Evolutionary conservation across 2,329 filamentous ascomycete species (phyloP).

Genomic region (Epichloe coenophiala): DNA sequence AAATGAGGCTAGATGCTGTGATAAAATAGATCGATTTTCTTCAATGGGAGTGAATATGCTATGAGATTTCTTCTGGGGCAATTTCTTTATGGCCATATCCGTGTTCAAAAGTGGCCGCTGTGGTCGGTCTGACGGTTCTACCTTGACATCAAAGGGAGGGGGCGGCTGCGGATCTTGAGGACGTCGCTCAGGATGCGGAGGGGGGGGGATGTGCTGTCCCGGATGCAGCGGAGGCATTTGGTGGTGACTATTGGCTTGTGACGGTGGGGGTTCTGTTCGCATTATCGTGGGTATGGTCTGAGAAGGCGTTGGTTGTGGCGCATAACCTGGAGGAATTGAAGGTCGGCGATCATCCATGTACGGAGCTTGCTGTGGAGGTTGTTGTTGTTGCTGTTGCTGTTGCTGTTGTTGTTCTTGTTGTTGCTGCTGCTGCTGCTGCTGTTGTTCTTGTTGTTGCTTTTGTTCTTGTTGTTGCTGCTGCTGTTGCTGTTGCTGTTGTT

Average conservation of each 20-base stretch:
- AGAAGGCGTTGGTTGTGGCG: slow-evolving; percentile 41
- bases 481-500: slow-evolving; percentile 10
- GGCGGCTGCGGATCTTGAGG: slow-evolving; percentile 38
- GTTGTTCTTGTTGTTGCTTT: fast-evolving
- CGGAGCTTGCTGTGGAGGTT: slow-evolving; percentile 37
- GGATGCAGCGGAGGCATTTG: slow-evolving; percentile 24
- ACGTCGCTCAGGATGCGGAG: slow-evolving; percentile 30
- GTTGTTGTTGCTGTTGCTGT: slow-evolving; percentile 11
- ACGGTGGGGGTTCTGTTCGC: slow-evolving; percentile 45
- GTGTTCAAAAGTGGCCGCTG: slow-evolving; percentile 36
- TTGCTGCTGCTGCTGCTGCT: neutral
- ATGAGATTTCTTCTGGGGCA: slow-evolving; percentile 66
- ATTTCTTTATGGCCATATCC: slow-evolving; percentile 40
- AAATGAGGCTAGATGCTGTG: slow-evolving; percentile 65
- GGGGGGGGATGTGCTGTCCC: slow-evolving; percentile 39
- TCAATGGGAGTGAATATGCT: slow-evolving; percentile 98
- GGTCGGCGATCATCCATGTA: slow-evolving; percentile 68
- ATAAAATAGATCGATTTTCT: slow-evolving; percentile 76
- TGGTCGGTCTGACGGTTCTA: slow-evolving; percentile 33
- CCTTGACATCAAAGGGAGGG: slow-evolving; percentile 32
- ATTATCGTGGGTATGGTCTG: slow-evolving; percentile 30
- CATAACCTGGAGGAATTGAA: slow-evolving; percentile 55
- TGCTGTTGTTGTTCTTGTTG: fast-evolving
- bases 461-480: slow-evolving; percentile 12
- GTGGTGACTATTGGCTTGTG: slow-evolving; percentile 41